Base-by-base conservation (phyloP, 1,284 basidiomycete species). In the Trametes pubescens region DNA sequence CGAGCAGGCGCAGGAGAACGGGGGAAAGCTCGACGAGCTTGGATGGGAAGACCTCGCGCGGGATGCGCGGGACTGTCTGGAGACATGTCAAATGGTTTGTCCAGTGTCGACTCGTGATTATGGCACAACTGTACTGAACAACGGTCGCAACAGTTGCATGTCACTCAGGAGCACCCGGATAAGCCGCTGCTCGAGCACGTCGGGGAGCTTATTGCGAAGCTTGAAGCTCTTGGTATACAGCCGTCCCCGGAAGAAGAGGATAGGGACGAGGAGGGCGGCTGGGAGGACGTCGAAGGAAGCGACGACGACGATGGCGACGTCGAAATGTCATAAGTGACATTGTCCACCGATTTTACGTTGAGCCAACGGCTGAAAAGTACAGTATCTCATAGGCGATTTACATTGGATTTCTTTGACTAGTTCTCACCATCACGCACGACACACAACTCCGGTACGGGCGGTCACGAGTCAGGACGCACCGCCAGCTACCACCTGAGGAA, bases 21-120 rank as follows among this genome's bases (percentile, higher is more conserved):
- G 83, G n/a, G 82, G 80, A 16, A 84, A 82, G 46, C 76, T 87
- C 4, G 87, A 87, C 57, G 86, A 84, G 13, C 73, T 93, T 61
- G 83, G 84, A 6, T 92, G 90, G 85, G 84, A 90, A 73, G 94
- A 96, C 67, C 88, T 96, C 62, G 92, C 88, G 35, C 86, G 85
- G 64, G 94, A 96, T 75, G 81, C 92, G 0, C 82, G 92, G 68
- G 89, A 95, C 73, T 93, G 91, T 74, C 78, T 97, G 62, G 90
- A 95, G 70, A 94, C 91, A 16, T 95, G 93, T 77, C 85, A 87
- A 77, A 84, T 83, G 75, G 93, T 94, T 67, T 66, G 86, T 80
- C 55, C 8, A 32, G 18, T 1, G 18, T 5, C 24, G n/a, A 46
- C n/a, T 9, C 11, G 8, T 10, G 34, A 16, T 13, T 11, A 38